Base-by-base conservation (phyloP, 805 yeast genomes). In the Starmerella kuoi region DNA sequence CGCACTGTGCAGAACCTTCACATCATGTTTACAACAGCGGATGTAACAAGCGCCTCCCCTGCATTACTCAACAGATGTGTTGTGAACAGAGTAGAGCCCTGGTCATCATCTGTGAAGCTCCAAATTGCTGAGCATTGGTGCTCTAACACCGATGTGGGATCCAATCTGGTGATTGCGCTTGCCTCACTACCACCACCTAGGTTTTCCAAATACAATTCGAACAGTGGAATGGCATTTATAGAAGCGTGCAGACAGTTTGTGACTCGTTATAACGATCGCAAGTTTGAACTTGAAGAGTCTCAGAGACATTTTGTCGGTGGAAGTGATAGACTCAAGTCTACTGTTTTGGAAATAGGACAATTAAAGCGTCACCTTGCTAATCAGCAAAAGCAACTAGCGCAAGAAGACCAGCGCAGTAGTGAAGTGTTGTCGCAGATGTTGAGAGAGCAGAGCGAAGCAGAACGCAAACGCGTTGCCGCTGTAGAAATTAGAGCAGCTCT, bases 31-130 rank as follows among this genome's bases (percentile, higher is more conserved):
- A 81, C 86, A 0, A 69, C 84, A 48, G 72, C 74, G 14, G 56
- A 50, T n/a, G 42, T 60, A 7, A 40, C 59, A 0, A 40, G 77
- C 0, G 66, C 85, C 0, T 87, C 95, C 0, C 94, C 95, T 0
- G 96, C 96, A 0, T 62, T 87, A 26, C 78, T 84, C 61, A 87
- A 87, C 55, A 66, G 97, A 55, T 87, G 96, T 65, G 93, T 84
- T 2, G 61, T 88, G 30, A 74, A 79, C 54, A 83, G 88, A 86
- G 76, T 85, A 79, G 94, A 94, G 4, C 75, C 75, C 41, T 87
- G 96, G 95, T 66, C 78, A 0, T 45, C 50, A 3, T 45, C 20
- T 2, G 40, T 35, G 7, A 37, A 36, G 23, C 31, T 17, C 6
- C 41, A 45, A 28, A 37, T 49, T n/a, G 47, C 48, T 33, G 17